These are phyloP conservation scores for Ramularia collo-cygni DNA, from an alignment of 2,329 filamentous ascomycete species.

Conservation along the genomic window DNA sequence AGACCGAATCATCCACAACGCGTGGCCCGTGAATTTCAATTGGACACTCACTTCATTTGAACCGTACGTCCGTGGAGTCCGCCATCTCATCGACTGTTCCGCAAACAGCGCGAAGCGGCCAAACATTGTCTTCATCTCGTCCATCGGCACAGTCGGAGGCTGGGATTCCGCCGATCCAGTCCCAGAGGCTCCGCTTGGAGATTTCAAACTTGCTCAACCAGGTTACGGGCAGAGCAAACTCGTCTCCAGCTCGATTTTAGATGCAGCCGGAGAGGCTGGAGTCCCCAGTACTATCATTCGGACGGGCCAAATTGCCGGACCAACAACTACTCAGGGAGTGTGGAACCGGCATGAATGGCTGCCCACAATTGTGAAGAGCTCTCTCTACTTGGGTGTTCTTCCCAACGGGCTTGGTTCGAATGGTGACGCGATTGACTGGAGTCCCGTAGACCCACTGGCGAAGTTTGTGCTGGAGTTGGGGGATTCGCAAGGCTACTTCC, in stretches of 20 bases:
- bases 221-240: slow-evolving; percentile 36
- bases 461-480: slow-evolving; percentile 13
- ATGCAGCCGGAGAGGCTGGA: slow-evolving; percentile 23
- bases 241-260: slow-evolving; percentile 29
- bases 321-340: slow-evolving; percentile 19
- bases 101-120: slow-evolving; percentile 19
- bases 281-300: slow-evolving; percentile 20
- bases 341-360: slow-evolving; percentile 39
- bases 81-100: slow-evolving; percentile 25
- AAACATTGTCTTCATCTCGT: slow-evolving; percentile 34
- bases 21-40: slow-evolving; percentile 37
- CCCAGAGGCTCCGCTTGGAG: slow-evolving; percentile 27
- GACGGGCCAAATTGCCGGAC: slow-evolving; percentile 24
- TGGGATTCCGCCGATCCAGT: slow-evolving; percentile 21
- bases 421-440: slow-evolving; percentile 34
- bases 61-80: slow-evolving; percentile 23
- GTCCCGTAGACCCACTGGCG: slow-evolving; percentile 37
- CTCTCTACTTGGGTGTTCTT: slow-evolving; percentile 30
- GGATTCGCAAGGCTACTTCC: background rate
- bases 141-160: slow-evolving; percentile 31
- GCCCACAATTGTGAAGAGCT: slow-evolving; percentile 35
- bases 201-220: background rate
- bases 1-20: slow-evolving; percentile 32
- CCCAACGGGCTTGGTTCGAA: slow-evolving; percentile 32
- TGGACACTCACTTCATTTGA: slow-evolving; percentile 28